Evolutionary conservation across 73 alveolate species (phyloP), one percentile per base, ranked within the genome.

Genomic region (Paramecium sonneborni): DNA sequence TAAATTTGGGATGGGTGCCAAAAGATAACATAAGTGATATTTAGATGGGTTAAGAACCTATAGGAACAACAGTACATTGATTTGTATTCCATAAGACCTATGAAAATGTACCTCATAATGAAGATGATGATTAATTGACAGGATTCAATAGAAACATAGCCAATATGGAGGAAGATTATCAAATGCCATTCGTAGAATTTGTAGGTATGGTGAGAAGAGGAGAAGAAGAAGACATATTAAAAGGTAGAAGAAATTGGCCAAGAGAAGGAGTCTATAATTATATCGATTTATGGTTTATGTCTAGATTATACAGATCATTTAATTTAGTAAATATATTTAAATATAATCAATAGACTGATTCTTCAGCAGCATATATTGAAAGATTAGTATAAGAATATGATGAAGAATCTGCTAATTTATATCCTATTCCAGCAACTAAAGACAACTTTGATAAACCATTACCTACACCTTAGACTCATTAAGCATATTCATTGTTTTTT

Each of bases 1-100:
- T 87, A 32, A 87, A 87, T 79, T 87, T 87, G 34, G 93, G 93
- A 68, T 87, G 93, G 93, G 93, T 87, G 26, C 93, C 93, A n/a
- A 34, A 56, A 28, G 93, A 87, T 52, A 87, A 87, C 21, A 67
- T 56, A 23, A 68, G 57, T 30, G 93, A 87, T 68, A 79, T 87
- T 28, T 57, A 87, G 38, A 68, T 87, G 86, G 88, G 89, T 38
- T 55, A 58, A 41, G 93, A 87, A 39, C 89, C 88, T 24, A 20
- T 76, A 14, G 88, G 88, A 37, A 76, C 88, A 37, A 76, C 88
- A 76, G 76, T 57, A 57, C 37, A 57, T 20, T 57, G 76, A 21
- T 24, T 57, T 57, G 37, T 57, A 57, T 46, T 46, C 57, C 57
- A 57, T 57, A 24, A 57, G 76, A 35, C 88, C 6, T 38, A 32